Evolutionary conservation across 2,329 filamentous ascomycete species (phyloP).

Genomic region (Alternaria alternata): DNA sequence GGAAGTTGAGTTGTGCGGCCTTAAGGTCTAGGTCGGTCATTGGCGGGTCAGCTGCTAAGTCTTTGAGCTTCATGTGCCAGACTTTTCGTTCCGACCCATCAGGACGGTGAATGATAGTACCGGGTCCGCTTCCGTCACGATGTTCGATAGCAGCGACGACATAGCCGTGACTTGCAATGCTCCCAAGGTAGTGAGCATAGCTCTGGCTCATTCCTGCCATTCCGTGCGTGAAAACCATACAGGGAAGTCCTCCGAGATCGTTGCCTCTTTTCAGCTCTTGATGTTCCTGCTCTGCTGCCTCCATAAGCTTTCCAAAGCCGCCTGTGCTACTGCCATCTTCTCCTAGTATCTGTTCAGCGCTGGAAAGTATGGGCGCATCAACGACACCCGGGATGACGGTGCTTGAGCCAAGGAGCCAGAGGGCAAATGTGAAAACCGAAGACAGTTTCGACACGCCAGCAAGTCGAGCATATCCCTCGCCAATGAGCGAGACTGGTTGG

Average conservation of each 20-base stretch:
- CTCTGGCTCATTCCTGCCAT: slow-evolving; percentile 56
- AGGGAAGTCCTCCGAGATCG: slow-evolving; percentile 46
- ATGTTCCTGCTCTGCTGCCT: slow-evolving; percentile 29
- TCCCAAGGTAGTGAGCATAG: slow-evolving; percentile 57
- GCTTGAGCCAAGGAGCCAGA: slow-evolving; percentile 54
- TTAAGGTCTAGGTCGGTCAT: slow-evolving; percentile 51
- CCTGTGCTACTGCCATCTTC: slow-evolving; percentile 29
- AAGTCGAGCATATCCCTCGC: slow-evolving; percentile 56
- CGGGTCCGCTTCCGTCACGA: slow-evolving; percentile 57
- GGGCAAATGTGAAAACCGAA: slow-evolving; percentile 51
- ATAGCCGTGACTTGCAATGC: slow-evolving; percentile 56
- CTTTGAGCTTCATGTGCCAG: slow-evolving; percentile 49
- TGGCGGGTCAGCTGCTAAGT: slow-evolving; percentile 45
- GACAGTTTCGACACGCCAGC: slow-evolving; percentile 42
- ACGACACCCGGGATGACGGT: slow-evolving; percentile 55
- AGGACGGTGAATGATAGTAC: slow-evolving; percentile 50
- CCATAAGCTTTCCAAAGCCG: slow-evolving; percentile 26
- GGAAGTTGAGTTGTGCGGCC: slow-evolving; percentile 53
- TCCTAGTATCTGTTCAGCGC: slow-evolving; percentile 27
- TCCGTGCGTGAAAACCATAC: slow-evolving; percentile 58
- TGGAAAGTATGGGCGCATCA: slow-evolving; percentile 51
- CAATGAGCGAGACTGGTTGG: slow-evolving; percentile 54
- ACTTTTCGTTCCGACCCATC: slow-evolving; percentile 45
- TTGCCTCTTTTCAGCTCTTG: slow-evolving; percentile 37
- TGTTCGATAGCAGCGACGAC: slow-evolving; percentile 59